phyloP scores from a whole-genome alignment of 2,329 filamentous ascomycete genomes.

The Blumeriella jaapii region DNA sequence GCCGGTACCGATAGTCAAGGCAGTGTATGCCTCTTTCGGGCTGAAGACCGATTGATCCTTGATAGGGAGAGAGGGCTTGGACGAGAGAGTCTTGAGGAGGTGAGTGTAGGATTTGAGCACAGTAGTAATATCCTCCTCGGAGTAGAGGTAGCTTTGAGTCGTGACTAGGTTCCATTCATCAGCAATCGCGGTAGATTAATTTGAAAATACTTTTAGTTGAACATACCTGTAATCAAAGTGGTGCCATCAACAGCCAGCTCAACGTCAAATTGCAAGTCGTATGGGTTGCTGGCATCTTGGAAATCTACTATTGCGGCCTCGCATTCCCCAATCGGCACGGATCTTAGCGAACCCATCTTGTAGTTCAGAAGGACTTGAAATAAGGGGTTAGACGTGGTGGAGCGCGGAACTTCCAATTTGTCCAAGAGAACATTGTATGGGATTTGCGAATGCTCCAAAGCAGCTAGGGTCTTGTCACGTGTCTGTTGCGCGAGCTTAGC shows the following conservation, averaged over 20 bases:
- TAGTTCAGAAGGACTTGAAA: conserved; percentile 21
- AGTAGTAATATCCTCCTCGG: conserved; percentile 6
- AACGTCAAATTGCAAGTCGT: conserved; percentile 9
- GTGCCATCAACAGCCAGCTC: conserved; percentile 8
- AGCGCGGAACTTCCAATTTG: conserved; percentile 15
- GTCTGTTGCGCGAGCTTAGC: conserved; percentile 23
- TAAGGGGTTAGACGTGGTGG: conserved; percentile 12
- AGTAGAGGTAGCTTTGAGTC: conserved; percentile 9
- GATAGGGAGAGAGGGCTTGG: conserved; percentile 9
- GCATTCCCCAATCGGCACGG: conserved; percentile 8
- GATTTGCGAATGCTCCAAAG: conserved; percentile 14
- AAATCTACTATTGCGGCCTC: conserved; percentile 6
- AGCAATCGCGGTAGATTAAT: too few relatives aligned
- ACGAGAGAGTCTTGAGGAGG: conserved; percentile 9
- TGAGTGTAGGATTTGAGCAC: conserved; percentile 9
- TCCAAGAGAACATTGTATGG: conserved; percentile 17
- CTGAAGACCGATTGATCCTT: conserved; percentile 8
- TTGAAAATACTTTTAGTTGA: too few relatives aligned
- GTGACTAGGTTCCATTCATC: too few relatives aligned
- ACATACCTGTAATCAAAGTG: conserved; percentile 9
- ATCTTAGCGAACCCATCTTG: conserved; percentile 9
- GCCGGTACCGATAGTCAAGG: conserved; percentile 5
- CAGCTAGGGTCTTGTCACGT: conserved; percentile 12
- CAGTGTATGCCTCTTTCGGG: conserved; percentile 6
- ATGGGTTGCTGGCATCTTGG: conserved; percentile 9